phyloP scores from a whole-genome alignment of 768 basidiomycete species.

The Lactarius vividus region DNA sequence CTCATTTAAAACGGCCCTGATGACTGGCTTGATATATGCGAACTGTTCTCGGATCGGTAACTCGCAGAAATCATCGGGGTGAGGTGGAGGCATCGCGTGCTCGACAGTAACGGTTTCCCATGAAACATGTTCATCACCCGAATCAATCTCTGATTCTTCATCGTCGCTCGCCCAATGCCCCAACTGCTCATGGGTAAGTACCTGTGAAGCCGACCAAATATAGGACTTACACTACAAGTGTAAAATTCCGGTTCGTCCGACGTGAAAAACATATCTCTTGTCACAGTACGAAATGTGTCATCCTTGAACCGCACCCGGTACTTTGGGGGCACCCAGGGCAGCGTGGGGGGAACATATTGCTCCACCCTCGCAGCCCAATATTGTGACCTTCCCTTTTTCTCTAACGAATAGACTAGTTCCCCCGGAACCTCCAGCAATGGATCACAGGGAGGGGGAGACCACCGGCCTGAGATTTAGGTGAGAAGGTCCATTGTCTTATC shows the following conservation, averaged over 20 bases:
- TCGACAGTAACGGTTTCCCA: constrained; percentile 37
- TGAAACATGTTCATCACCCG: constrained; percentile 27
- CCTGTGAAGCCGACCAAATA: neutral
- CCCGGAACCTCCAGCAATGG: constrained; percentile 58
- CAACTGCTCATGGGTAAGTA: constrained; percentile 37
- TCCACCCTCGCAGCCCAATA: constrained; percentile 72
- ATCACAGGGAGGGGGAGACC: constrained; percentile 48
- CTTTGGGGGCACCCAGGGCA: constrained; percentile 39
- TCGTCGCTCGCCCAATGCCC: constrained; percentile 54
- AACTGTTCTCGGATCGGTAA: constrained; percentile 59
- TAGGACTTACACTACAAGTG: constrained; percentile 52
- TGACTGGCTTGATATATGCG: constrained; percentile 60
- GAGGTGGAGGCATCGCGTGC: constrained; percentile 44
- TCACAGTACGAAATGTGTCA: constrained; percentile 39
- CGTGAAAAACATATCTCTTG: constrained; percentile 56
- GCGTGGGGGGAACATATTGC: constrained; percentile 46
- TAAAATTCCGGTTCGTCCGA: constrained; percentile 59
- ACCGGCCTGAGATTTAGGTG: constrained; percentile 26
- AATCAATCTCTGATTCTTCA: constrained; percentile 33
- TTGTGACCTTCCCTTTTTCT: constrained; percentile 34
- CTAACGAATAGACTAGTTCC: constrained; percentile 59
- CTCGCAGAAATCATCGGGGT: constrained; percentile 42
- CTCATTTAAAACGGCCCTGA: constrained; percentile 56
- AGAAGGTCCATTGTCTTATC: constrained; percentile 23
- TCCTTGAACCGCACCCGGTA: constrained; percentile 66